phyloP scores from a whole-genome alignment of 2,329 filamentous ascomycete species.

The Teratosphaeriaceae sp. region DNA sequence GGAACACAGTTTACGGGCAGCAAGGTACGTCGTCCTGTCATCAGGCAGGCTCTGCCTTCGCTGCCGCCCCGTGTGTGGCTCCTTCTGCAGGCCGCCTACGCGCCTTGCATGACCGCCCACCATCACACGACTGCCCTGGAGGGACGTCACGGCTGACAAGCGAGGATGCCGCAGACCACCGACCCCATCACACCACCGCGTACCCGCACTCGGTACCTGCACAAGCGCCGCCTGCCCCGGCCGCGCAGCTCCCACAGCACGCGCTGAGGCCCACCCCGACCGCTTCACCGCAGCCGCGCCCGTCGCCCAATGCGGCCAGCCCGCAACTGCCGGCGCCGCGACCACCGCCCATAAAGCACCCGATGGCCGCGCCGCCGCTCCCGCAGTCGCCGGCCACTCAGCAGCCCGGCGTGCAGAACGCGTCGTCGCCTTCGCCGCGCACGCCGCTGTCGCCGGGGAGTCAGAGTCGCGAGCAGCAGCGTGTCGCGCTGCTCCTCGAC shows the following conservation, averaged over 20 bases:
- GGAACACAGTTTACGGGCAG: background rate
- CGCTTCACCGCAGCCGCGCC: conserved; percentile 25
- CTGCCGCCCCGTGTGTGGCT: background rate
- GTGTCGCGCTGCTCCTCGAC: conserved; percentile 60
- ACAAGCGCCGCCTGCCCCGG: conserved; percentile 14
- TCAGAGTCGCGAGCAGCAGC: conserved; percentile 45
- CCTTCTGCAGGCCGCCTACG: background rate
- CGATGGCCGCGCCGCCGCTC: conserved; percentile 33
- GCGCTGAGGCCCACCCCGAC: conserved; percentile 11
- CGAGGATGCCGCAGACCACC: conserved; percentile 12
- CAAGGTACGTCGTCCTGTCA: background rate
- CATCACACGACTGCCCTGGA: conserved; percentile 2
- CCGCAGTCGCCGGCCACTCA: conserved; percentile 28
- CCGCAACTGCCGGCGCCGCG: conserved; percentile 18
- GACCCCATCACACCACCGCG: conserved; percentile 30
- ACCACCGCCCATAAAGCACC: conserved; percentile 23
- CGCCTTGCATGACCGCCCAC: conserved; percentile 1
- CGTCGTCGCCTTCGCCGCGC: conserved; percentile 31
- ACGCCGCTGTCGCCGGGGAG: conserved; percentile 43
- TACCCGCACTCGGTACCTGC: conserved; percentile 31
- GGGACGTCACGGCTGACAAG: conserved; percentile 2
- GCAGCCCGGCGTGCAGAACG: conserved; percentile 15
- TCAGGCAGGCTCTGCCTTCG: background rate
- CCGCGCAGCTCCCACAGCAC: conserved; percentile 3
- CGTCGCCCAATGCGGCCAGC: conserved; percentile 18